Evolutionary conservation across 169 alveolate species (phyloP).

Genomic region (Eimeria tenella): DNA sequence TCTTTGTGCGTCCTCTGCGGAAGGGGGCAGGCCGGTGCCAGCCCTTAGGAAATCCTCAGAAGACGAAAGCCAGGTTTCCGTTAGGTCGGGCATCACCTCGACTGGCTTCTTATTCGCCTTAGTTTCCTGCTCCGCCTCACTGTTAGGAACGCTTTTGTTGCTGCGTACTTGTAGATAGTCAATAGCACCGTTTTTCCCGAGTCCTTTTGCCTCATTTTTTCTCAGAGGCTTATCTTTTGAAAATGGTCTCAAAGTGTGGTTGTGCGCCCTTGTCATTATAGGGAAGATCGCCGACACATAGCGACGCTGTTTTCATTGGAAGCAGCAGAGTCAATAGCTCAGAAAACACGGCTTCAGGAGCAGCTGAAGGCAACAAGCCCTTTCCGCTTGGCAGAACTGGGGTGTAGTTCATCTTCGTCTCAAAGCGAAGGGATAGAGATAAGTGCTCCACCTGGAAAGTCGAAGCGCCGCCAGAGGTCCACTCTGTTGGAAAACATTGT

Average conservation of each 20-base stretch:
- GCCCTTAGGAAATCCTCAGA: neutral
- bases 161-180: no score
- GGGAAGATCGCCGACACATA: conserved; percentile 58
- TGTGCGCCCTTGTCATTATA: neutral
- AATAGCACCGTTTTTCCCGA: no score
- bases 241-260: neutral
- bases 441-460: conserved; percentile 49
- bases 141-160: no score
- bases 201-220: no score
- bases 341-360: conserved; percentile 64
- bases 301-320: conserved; percentile 61
- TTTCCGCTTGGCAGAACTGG: conserved; percentile 52
- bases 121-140: no score
- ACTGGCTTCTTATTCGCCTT: no score
- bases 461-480: conserved; percentile 47
- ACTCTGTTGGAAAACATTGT: conserved; percentile 40
- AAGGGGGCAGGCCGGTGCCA: conserved; percentile 45
- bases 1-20: neutral
- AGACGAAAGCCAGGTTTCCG: conserved; percentile 35
- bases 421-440: conserved; percentile 23
- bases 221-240: neutral
- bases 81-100: conserved; percentile 4
- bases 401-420: neutral
- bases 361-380: conserved; percentile 56
- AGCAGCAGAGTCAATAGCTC: conserved; percentile 56